phyloP scores from a whole-genome alignment of 495 filamentous ascomycete genomes.

The Xylaria intraflava region DNA sequence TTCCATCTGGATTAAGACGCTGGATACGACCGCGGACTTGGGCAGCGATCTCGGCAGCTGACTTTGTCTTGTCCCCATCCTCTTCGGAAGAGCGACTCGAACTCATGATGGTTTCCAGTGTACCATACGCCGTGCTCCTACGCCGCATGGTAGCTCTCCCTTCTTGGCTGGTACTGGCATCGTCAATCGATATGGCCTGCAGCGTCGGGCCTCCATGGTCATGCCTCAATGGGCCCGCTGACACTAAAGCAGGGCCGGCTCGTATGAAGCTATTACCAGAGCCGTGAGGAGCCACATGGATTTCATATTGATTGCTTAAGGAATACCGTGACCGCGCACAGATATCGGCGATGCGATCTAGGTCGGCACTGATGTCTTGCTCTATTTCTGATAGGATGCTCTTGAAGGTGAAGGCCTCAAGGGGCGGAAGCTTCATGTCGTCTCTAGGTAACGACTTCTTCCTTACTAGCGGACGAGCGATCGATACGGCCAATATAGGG shows the following conservation, averaged over 20 bases:
- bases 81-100: constrained; percentile 51
- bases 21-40: constrained; percentile 41
- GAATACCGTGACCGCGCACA: constrained; percentile 50
- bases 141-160: constrained; percentile 29
- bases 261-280: constrained; percentile 35
- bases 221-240: constrained; percentile 14
- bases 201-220: constrained; percentile 35
- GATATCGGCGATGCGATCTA: constrained; percentile 54
- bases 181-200: constrained; percentile 41
- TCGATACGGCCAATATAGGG: constrained; percentile 15
- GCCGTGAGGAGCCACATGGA: constrained; percentile 51
- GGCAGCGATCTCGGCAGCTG: constrained; percentile 42
- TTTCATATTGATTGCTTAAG: constrained; percentile 53
- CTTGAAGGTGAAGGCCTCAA: constrained; percentile 55
- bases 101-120: constrained; percentile 52
- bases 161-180: constrained; percentile 18
- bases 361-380: constrained; percentile 37
- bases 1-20: constrained; percentile 22
- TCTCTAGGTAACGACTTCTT: constrained; percentile 15
- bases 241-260: constrained; percentile 4
- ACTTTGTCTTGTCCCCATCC: constrained; percentile 41
- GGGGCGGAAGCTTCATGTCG: constrained; percentile 37
- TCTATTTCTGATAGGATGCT: constrained; percentile 49
- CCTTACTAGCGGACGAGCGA: constrained; percentile 26
- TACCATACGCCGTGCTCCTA: constrained; percentile 45